Evolutionary conservation across 2,329 filamentous ascomycete genomes (phyloP).

Genomic region (Penicillium sp.): DNA sequence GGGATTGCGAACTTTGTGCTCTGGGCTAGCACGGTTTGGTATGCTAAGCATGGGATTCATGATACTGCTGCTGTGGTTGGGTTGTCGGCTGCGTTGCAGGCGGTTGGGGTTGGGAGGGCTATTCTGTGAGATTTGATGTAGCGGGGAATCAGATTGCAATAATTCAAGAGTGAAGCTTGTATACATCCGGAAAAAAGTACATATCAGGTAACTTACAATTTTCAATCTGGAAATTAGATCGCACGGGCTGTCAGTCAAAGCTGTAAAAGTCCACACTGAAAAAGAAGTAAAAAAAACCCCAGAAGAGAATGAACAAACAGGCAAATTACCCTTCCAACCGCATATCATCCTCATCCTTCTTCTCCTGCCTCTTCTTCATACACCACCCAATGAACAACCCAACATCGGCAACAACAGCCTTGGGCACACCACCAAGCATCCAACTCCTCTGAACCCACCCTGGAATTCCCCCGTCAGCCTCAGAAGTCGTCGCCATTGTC

Average conservation of each 20-base stretch:
- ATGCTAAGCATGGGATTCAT: constrained; percentile 27
- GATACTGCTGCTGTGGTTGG: constrained; percentile 23
- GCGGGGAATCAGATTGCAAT: no score
- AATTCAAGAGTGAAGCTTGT: no score
- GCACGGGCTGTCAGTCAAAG: no score
- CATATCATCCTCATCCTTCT: neutral
- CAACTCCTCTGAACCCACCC: constrained; percentile 38
- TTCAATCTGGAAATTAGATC: no score
- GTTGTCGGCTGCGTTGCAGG: constrained; percentile 25
- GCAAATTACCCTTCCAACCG: neutral
- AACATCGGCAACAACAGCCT: constrained; percentile 39
- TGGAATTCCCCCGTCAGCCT: constrained; percentile 37
- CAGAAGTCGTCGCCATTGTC: constrained; percentile 39
- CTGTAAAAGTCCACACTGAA: no score
- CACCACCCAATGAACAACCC: constrained; percentile 39
- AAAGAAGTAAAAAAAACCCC: no score
- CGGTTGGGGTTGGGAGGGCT: constrained; percentile 20
- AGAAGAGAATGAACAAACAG: no score
- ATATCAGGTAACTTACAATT: no score
- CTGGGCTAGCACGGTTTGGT: constrained; percentile 32
- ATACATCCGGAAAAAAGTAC: no score
- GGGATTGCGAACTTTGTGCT: constrained; percentile 26
- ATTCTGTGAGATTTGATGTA: neutral
- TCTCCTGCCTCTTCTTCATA: constrained; percentile 12
- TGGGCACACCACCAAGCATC: constrained; percentile 36